phyloP scores from a whole-genome alignment of 495 filamentous ascomycete genomes.

The Tuber indicum region DNA sequence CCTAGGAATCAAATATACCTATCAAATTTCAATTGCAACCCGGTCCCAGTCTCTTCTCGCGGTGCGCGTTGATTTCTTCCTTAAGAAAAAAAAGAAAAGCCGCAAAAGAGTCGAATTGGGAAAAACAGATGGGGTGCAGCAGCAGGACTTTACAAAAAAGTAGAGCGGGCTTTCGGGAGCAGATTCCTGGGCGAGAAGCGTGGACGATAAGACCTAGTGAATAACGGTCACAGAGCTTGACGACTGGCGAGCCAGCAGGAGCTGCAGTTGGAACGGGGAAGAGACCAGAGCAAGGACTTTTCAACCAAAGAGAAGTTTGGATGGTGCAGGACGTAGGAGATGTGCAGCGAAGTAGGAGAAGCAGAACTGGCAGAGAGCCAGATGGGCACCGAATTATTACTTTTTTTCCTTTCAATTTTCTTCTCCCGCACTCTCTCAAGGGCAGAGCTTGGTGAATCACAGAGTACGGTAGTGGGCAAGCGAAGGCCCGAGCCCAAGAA shows the following conservation, averaged over 20 bases:
- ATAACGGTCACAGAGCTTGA: background rate
- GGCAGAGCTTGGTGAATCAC: background rate
- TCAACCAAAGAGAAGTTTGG: background rate
- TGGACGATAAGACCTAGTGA: background rate
- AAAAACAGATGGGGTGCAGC: background rate
- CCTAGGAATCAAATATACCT: conserved; percentile 2
- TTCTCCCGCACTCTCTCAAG: background rate
- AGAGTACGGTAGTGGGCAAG: background rate
- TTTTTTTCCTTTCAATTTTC: background rate
- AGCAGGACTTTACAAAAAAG: background rate
- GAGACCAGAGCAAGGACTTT: background rate
- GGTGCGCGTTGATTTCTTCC: conserved; percentile 3
- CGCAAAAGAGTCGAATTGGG: conserved; percentile 5
- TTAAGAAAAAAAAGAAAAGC: conserved; percentile 8
- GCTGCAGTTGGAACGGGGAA: background rate
- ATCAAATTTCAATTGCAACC: background rate
- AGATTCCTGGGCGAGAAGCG: conserved; percentile 4
- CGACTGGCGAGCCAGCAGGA: background rate
- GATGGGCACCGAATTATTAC: background rate
- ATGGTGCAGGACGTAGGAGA: background rate
- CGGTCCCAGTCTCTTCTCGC: background rate
- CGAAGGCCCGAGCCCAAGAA: background rate
- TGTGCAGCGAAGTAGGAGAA: background rate
- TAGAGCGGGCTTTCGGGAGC: background rate
- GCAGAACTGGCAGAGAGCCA: background rate